Conservation (phyloP, 805 yeast species). For the Sugiyamaella smithiae region DNA sequence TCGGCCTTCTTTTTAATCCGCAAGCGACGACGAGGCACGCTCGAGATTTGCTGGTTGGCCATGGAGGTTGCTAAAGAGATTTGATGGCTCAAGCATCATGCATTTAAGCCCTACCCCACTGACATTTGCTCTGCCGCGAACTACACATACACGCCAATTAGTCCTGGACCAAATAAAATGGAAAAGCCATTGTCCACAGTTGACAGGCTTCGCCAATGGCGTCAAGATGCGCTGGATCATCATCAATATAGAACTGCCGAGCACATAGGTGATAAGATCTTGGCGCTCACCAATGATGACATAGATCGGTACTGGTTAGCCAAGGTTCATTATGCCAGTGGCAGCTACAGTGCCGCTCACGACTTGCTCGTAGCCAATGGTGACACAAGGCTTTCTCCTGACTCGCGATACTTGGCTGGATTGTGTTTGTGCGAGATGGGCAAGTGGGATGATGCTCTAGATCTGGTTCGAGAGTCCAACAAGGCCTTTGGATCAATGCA, state of each 20-base stretch:
- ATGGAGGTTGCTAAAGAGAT: too few species aligned
- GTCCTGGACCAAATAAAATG: neutral
- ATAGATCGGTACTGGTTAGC: conserved; percentile 97
- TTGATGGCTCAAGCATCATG: too few species aligned
- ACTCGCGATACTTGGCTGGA: conserved; percentile 71
- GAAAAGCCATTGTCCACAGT: conserved; percentile 62
- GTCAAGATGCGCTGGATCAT: conserved; percentile 89
- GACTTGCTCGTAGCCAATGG: conserved; percentile 58
- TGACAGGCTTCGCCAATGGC: conserved; percentile 83
- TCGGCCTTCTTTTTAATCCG: too few species aligned
- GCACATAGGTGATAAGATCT: conserved; percentile 86
- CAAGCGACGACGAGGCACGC: too few species aligned
- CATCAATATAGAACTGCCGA: conserved; percentile 90
- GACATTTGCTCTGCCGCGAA: too few species aligned
- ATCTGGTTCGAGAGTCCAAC: conserved; percentile 71
- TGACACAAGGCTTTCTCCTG: conserved; percentile 44
- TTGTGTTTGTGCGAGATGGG: conserved; percentile 65
- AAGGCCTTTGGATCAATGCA: neutral
- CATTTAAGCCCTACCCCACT: too few species aligned
- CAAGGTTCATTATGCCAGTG: conserved; percentile 76
- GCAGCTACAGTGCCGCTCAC: conserved; percentile 76
- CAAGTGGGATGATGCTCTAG: conserved; percentile 85
- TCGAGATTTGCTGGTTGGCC: too few species aligned
- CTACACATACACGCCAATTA: neutral
- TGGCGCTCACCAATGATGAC: conserved; percentile 77